Evolutionary conservation across 805 yeast species (phyloP), one percentile per base, ranked within the genome.

Genomic region (Torulaspora microellipsoides): DNA sequence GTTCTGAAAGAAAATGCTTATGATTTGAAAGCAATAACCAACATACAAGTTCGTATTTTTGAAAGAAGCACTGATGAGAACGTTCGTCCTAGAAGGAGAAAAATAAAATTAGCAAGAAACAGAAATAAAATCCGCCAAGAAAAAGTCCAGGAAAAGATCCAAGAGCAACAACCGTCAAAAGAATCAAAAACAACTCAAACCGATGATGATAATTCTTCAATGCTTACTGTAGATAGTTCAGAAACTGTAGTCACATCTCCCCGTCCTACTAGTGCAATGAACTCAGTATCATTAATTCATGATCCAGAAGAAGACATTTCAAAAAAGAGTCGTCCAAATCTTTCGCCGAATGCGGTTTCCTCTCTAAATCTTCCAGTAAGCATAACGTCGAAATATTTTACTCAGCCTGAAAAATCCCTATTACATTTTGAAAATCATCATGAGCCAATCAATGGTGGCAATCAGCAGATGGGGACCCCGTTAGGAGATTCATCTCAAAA

Each of bases 31-130:
- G 51, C 58, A n/a, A 62, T 65, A 23, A 56, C 66, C 1, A 43
- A 50, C 4, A 58, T 65, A 34, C 69, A 65, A 45, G 54, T 55
- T 36, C 55, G 59, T 27, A 51, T 65, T 13, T 62, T 54, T 40
- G 63, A 61, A 43, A 53, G 66, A 48, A 51, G 58, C 33, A 48
- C 57, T 35, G 60, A 60, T 23, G 58, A 58, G 34, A 53, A 47
- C 32, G 51, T 46, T 11, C 49, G 47, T 27, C 56, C 63, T n/a
- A 58, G 58, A 40, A 58, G 66, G 49, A 56, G 68, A 40, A 60
- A 55, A 25, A 54, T 65, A 3, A 59, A 46, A 31, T 34, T 60
- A 27, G 52, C 47, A 10, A 48, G 41, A 30, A 48, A 31, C 27
- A 47, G 38, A 27, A 39, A 37, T 32, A 34, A 20, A 20, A 20